A percentile compares a stretch with the other conserved stretches of the same genome.
Conservation (phyloP, 2,329 filamentous ascomycete species). For the Botrytis fragariae region DNA sequence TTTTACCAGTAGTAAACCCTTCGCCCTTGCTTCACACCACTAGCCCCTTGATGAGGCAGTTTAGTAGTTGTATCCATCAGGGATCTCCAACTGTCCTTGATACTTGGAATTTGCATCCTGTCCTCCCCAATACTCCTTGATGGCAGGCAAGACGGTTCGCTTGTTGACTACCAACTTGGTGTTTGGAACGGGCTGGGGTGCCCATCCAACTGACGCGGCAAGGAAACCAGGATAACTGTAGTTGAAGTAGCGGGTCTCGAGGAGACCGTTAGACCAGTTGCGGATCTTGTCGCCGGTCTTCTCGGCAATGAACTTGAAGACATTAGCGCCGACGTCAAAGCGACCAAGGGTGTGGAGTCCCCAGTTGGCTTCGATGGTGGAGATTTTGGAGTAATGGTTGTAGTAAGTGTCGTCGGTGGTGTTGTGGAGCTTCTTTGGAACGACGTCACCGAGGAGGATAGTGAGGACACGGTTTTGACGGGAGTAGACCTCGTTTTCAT, state of each 20-base stretch:
- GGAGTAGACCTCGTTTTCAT: constrained; percentile 71
- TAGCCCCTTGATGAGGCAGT: constrained; percentile 19
- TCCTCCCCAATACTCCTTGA: constrained; percentile 35
- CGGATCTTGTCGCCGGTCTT: constrained; percentile 54
- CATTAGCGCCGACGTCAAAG: constrained; percentile 70
- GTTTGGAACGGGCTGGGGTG: constrained; percentile 40
- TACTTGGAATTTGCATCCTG: constrained; percentile 35
- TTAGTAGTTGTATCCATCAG: constrained; percentile 28
- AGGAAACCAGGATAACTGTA: constrained; percentile 46
- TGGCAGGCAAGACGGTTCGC: constrained; percentile 35
- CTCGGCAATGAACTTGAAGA: constrained; percentile 60
- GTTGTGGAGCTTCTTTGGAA: constrained; percentile 62
- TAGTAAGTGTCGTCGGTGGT: constrained; percentile 69
- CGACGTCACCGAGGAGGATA: constrained; percentile 71
- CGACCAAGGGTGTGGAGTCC: constrained; percentile 65
- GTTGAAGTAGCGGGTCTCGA: constrained; percentile 45
- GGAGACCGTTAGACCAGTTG: constrained; percentile 31
- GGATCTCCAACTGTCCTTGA: constrained; percentile 34
- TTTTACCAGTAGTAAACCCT: neutral
- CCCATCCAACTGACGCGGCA: constrained; percentile 29
- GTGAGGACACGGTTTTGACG: constrained; percentile 66
- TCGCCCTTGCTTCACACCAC: neutral
- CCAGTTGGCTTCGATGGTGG: constrained; percentile 68
- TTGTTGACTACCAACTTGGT: constrained; percentile 31
- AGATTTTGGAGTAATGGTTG: constrained; percentile 68